These are phyloP conservation scores for Adenanthera pavonina DNA, from an alignment of 306 rosid genomes.

Conservation along the genomic window DNA sequence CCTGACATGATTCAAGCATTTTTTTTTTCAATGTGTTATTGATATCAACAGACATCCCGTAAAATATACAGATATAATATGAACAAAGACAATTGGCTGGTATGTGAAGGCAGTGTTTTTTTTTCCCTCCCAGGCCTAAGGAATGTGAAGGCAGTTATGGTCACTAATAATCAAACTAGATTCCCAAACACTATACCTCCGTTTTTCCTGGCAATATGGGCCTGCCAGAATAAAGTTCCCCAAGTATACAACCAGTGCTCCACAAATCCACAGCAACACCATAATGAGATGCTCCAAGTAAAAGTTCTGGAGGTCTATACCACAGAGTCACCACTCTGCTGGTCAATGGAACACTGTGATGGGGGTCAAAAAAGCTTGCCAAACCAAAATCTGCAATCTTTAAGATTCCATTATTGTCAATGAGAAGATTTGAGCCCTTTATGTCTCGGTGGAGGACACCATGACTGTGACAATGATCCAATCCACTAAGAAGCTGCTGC, in stretches of 20 bases:
- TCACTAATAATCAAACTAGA: neutral
- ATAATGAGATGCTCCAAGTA: slow-evolving; percentile 88
- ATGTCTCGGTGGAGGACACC: slow-evolving; percentile 98
- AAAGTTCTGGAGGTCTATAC: slow-evolving; percentile 98
- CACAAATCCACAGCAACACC: slow-evolving; percentile 95
- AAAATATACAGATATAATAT: neutral
- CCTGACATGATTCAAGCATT: neutral
- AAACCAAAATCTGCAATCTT: slow-evolving; percentile 97
- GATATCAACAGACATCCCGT: neutral
- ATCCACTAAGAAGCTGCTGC: slow-evolving; percentile 91
- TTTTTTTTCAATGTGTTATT: neutral
- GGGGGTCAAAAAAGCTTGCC: slow-evolving; percentile 80
- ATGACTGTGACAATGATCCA: slow-evolving; percentile 83
- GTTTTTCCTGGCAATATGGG: slow-evolving; percentile 97
- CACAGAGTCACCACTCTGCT: slow-evolving; percentile 96
- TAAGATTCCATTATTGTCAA: slow-evolving; percentile 76
- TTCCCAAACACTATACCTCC: slow-evolving; percentile 61
- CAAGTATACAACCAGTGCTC: slow-evolving; percentile 96
- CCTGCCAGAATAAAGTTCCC: slow-evolving; percentile 83
- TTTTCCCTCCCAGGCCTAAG: too few relatives aligned
- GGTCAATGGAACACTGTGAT: slow-evolving; percentile 67
- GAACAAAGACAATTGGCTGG: slow-evolving; percentile 2
- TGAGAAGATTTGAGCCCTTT: slow-evolving; percentile 96
- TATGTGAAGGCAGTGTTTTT: neutral
- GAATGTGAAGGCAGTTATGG: slow-evolving; percentile 2